Percentiles rank a stretch among this genome's conserved stretches.
These are phyloP conservation scores for Tetratostichococcus sp. DNA, from an alignment of 139 green algal genomes.

Conservation along the genomic window DNA sequence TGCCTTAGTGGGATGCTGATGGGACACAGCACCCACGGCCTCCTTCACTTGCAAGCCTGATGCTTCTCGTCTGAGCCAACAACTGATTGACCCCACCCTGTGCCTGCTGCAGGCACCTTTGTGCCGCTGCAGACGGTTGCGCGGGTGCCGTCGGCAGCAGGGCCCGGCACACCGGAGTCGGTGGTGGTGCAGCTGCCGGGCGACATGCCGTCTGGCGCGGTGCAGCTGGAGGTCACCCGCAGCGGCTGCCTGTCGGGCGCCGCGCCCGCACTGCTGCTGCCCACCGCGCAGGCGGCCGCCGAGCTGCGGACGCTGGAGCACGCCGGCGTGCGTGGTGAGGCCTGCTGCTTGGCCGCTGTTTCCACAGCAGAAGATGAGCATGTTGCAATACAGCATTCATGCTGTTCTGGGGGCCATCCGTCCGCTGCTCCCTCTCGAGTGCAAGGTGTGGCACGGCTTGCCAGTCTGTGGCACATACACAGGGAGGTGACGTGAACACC, in stretches of 20 bases:
- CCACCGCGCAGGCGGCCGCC: constrained; percentile 12
- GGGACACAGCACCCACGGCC: no score
- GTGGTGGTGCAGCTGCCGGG: constrained; percentile 18
- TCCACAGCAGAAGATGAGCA: no score
- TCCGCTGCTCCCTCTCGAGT: no score
- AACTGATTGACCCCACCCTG: no score
- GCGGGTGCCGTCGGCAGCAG: neutral
- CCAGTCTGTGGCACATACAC: no score
- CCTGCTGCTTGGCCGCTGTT: neutral
- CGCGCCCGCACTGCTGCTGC: constrained; percentile 27
- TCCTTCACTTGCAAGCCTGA: neutral
- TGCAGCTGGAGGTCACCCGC: constrained; percentile 41
- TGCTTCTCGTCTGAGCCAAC: neutral
- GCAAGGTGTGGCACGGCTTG: no score
- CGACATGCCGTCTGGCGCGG: constrained; percentile 3
- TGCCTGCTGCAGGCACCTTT: constrained; percentile 23
- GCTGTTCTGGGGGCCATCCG: no score
- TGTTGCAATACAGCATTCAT: no score
- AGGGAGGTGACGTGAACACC: no score
- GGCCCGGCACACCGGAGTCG: constrained; percentile 10
- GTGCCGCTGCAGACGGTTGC: constrained; percentile 16
- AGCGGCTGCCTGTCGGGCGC: constrained; percentile 21
- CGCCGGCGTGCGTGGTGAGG: neutral
- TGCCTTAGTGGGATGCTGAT: no score
- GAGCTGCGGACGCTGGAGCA: constrained; percentile 29